Percentiles rank a stretch among this genome's conserved stretches.
These are phyloP conservation scores for Boletus edulis DNA, from an alignment of 768 basidiomycete species.

Conservation along the genomic window DNA sequence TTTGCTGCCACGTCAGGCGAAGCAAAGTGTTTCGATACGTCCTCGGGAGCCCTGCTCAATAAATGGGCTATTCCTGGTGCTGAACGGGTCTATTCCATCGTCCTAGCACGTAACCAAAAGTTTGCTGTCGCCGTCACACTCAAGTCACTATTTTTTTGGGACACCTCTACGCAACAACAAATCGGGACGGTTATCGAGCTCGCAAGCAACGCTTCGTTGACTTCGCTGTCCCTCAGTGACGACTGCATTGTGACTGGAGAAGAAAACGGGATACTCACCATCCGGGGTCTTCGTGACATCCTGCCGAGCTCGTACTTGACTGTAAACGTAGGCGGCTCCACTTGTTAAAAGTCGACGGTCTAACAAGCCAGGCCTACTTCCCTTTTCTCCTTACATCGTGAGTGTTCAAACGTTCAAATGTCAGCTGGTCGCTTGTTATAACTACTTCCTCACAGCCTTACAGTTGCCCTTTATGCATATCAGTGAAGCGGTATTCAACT, in stretches of 20 bases:
- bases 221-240: neutral
- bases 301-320: neutral
- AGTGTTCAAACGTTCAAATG: neutral
- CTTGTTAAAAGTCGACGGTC: neutral
- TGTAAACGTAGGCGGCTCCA: neutral
- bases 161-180: neutral
- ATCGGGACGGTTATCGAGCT: neutral
- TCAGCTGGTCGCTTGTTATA: neutral
- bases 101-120: too few relatives aligned
- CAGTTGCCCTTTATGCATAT: constrained; percentile 3
- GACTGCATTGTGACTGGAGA: neutral
- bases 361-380: neutral
- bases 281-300: neutral
- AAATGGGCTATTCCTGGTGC: too few relatives aligned
- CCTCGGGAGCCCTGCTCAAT: too few relatives aligned
- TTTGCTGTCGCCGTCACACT: too few relatives aligned
- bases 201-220: neutral
- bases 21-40: neutral
- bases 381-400: neutral
- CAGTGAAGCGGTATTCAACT: neutral
- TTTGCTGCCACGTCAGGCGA: neutral
- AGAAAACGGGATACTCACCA: neutral
- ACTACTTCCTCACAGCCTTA: neutral
- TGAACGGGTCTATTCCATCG: too few relatives aligned
- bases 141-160: neutral